These are phyloP conservation scores for Colletotrichum truncatum DNA, from an alignment of 2,329 filamentous ascomycete genomes.

Conservation along the genomic window DNA sequence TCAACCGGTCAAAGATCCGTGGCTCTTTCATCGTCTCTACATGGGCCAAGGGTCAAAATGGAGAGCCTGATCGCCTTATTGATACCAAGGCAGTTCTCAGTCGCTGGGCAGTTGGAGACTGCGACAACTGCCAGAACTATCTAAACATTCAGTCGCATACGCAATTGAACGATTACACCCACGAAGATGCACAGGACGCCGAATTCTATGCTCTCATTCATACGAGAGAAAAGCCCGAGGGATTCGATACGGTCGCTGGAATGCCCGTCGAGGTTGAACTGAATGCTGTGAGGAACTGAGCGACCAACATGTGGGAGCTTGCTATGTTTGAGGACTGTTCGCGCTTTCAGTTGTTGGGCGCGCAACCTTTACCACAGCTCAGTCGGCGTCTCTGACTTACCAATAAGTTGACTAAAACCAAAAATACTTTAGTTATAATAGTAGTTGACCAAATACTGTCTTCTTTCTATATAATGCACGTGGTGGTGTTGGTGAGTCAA, in stretches of 20 bases:
- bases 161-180: not conserved
- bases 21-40: constrained; percentile 37
- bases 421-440: too few species aligned
- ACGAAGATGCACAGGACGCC: not conserved
- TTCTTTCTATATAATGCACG: too few species aligned
- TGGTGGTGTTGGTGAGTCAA: too few species aligned
- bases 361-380: too few species aligned
- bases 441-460: too few species aligned
- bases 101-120: constrained; percentile 34
- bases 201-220: not conserved
- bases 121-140: constrained; percentile 37
- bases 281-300: not conserved
- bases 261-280: not conserved
- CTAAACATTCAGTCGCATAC: constrained; percentile 29
- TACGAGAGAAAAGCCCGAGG: not conserved
- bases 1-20: constrained; percentile 32
- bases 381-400: too few species aligned
- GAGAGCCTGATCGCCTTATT: not conserved
- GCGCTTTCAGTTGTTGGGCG: too few species aligned
- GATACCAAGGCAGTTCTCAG: constrained; percentile 35
- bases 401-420: too few species aligned
- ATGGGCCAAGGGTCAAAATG: constrained; percentile 13
- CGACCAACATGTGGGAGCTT: too few species aligned
- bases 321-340: too few species aligned
- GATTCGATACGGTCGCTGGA: not conserved